Evolutionary conservation across 352 stramenopile genomes (phyloP), one percentile per base, ranked within the genome.

Genomic region (Globisporangium splendens): DNA sequence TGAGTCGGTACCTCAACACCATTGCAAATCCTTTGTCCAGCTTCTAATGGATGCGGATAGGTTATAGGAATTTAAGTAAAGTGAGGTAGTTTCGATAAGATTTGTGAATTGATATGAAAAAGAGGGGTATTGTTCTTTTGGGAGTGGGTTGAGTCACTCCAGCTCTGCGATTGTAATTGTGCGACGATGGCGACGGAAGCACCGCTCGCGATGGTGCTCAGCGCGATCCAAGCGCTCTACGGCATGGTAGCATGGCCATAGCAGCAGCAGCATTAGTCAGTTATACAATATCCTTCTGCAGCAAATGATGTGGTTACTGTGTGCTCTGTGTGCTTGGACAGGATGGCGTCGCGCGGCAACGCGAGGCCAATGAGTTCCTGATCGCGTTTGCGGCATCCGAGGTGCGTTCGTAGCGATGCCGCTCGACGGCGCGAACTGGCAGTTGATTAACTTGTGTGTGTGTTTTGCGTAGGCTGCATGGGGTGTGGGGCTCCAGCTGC

Each of bases 301-400:
- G n/a, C n/a, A n/a, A 31, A 31, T 31, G 24, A 31, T 5, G 24
- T 5, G 24, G 24, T 31, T 31, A 31, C 24, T 31, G 24, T 31
- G 24, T 31, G 24, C n/a, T 2, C 5, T 31, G 24, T 2, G 48
- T 13, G 17, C 8, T 5, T 54, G 17, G 24, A 4, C 50, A 90
- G 80, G 78, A 87, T 72, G 80, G 80, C 56, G 66, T 68, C 8
- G 73, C 63, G 17, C 74, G 72, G 46, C 81, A 91, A 57, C 81
- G 76, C 63, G 75, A 85, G 61, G 78, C 78, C 47, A 91, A 91
- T 52, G 70, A 78, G 65, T 88, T 88, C 47, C 58, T 91, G 12
- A 59, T 89, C 55, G 69, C 57, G 31, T 86, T 91, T 61, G 70
- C 75, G 33, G 60, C 55, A 20, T 79, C 72, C 1, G 67, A 89